A percentile compares a stretch with the other conserved stretches of the same genome.
phyloP scores from a whole-genome alignment of 2,329 filamentous ascomycete genomes.

The Cladobotryum protrusum region DNA sequence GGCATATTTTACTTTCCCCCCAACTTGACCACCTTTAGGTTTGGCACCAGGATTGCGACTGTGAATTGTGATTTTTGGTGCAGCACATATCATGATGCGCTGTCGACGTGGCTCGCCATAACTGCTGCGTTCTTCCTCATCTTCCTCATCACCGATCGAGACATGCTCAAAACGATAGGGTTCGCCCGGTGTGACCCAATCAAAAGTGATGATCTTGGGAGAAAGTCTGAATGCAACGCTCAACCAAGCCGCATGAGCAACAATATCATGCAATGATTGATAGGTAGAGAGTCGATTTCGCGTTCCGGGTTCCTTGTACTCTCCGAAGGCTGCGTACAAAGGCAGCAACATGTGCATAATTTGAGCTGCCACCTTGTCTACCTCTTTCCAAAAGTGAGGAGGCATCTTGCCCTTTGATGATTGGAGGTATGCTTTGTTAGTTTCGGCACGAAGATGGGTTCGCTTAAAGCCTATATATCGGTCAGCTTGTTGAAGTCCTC shows the following conservation, averaged over 20 bases:
- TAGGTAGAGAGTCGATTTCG: slow-evolving; percentile 12
- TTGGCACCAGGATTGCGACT: slow-evolving; percentile 11
- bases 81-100: slow-evolving; percentile 28
- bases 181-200: slow-evolving; percentile 26
- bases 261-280: slow-evolving; percentile 23
- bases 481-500: not conserved
- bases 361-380: slow-evolving; percentile 22
- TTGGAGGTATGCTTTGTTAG: slow-evolving; percentile 20
- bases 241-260: slow-evolving; percentile 27
- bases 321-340: slow-evolving; percentile 15
- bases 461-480: slow-evolving; percentile 25
- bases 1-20: slow-evolving; percentile 16
- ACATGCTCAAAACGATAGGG: slow-evolving; percentile 16
- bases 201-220: slow-evolving; percentile 17
- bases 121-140: not conserved
- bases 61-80: slow-evolving; percentile 21
- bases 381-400: slow-evolving; percentile 24
- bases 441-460: slow-evolving; percentile 20
- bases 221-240: slow-evolving; percentile 22
- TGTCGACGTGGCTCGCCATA: slow-evolving; percentile 10
- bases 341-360: slow-evolving; percentile 21
- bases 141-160: slow-evolving; percentile 16
- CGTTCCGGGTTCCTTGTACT: slow-evolving; percentile 9
- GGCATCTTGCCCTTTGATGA: slow-evolving; percentile 14
- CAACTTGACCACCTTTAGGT: slow-evolving; percentile 1